Percentiles rank a stretch among this genome's conserved stretches.
Conservation (phyloP, 306 rosid genomes). For the Castanopsis chinensis region DNA sequence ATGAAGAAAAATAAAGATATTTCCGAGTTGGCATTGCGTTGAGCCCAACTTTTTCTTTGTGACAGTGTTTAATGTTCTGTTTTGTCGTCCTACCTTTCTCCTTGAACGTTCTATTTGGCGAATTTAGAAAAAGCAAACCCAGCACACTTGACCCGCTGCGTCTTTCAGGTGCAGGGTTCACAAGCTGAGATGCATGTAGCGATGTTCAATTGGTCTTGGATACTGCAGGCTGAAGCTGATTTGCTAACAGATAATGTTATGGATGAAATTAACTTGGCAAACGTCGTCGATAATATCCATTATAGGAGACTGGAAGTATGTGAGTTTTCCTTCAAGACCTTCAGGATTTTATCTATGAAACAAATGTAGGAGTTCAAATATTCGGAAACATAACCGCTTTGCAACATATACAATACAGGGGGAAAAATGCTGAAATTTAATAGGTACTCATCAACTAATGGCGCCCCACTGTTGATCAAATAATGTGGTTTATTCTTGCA, state of each 20-base stretch:
- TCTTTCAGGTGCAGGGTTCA: not conserved
- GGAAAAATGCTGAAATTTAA: not conserved
- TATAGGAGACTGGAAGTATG: no score
- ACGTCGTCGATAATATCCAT: not conserved
- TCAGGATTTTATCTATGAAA: not conserved
- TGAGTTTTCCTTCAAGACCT: not conserved
- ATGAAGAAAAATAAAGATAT: no score
- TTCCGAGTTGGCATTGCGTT: no score
- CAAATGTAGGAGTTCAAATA: not conserved
- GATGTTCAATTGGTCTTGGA: not conserved
- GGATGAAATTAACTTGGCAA: no score
- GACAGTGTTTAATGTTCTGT: no score
- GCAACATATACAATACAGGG: not conserved
- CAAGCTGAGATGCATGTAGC: not conserved
- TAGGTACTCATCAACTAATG: not conserved
- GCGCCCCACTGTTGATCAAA: not conserved
- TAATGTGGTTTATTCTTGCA: not conserved
- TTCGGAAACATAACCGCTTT: not conserved
- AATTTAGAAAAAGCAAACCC: not conserved
- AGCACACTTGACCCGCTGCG: not conserved
- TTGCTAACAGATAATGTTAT: not conserved
- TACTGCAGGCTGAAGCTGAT: not conserved
- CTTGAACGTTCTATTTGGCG: no score
- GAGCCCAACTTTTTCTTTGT: no score
- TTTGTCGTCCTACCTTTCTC: no score